Conservation (phyloP, 371 early-diverging fungal genomes). For the Mortierella sp. region DNA sequence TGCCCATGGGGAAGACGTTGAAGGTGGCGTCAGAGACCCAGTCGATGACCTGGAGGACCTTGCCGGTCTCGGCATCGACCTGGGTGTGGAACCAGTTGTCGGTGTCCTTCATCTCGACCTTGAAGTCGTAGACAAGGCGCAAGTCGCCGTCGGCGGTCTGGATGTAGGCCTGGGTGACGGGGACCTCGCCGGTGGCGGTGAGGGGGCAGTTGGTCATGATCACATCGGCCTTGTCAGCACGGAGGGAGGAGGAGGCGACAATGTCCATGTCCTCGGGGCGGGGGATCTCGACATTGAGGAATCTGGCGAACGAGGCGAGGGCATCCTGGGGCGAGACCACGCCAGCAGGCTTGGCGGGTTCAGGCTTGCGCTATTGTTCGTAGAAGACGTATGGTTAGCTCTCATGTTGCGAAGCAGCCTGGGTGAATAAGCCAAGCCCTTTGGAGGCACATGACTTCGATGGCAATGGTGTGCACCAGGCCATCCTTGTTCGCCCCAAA, state of each 20-base stretch:
- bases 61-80: conserved; percentile 80
- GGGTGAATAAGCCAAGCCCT: no score
- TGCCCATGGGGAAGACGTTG: conserved; percentile 90
- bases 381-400: not conserved
- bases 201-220: conserved; percentile 70
- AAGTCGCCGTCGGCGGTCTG: conserved; percentile 69
- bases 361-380: conserved; percentile 1
- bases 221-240: conserved; percentile 50
- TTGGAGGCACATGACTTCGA: no score
- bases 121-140: conserved; percentile 87
- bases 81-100: conserved; percentile 93
- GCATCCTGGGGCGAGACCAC: conserved; percentile 57
- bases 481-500: conserved; percentile 1
- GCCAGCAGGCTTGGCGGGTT: not conserved
- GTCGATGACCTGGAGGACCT: conserved; percentile 83
- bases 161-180: conserved; percentile 68
- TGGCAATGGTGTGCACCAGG: not conserved
- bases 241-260: conserved; percentile 35
- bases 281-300: conserved; percentile 52
- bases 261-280: conserved; percentile 56
- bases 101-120: conserved; percentile 89
- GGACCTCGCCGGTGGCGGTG: conserved; percentile 67
- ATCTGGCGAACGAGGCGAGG: conserved; percentile 54
- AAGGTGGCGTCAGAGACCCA: conserved; percentile 87
- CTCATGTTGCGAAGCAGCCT: not conserved